phyloP scores from a whole-genome alignment of 2,329 filamentous ascomycete genomes.

The Calonectria ilicicola region DNA sequence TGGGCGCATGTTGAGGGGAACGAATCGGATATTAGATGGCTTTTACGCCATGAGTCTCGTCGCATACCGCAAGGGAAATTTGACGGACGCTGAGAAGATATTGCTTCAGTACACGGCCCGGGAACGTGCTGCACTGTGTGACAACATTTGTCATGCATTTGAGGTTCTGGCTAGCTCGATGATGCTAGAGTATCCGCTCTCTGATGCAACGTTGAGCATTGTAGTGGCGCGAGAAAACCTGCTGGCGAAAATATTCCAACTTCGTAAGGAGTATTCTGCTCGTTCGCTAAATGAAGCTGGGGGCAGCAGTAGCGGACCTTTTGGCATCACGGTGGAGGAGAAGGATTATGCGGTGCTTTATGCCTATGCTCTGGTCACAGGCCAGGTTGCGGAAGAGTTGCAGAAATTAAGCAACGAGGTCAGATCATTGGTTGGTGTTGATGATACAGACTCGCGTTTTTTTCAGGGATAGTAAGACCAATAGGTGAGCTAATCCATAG shows the following conservation, averaged over 20 bases:
- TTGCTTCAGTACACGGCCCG: constrained; percentile 82
- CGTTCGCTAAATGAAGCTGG: constrained; percentile 44
- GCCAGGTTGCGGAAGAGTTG: constrained; percentile 74
- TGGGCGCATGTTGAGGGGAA: constrained; percentile 80
- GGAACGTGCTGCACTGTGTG: constrained; percentile 84
- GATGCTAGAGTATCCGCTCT: constrained; percentile 93
- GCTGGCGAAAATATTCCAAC: constrained; percentile 88
- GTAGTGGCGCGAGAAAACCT: constrained; percentile 84
- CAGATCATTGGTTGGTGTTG: constrained; percentile 35
- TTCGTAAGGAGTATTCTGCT: constrained; percentile 72
- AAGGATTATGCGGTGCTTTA: constrained; percentile 92
- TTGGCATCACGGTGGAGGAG: constrained; percentile 65
- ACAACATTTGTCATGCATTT: constrained; percentile 89
- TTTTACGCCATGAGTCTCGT: constrained; percentile 97
- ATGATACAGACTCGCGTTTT: constrained; percentile 36
- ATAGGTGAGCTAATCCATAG: not conserved
- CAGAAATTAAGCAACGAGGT: constrained; percentile 67
- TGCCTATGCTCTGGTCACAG: constrained; percentile 82
- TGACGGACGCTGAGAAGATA: constrained; percentile 83
- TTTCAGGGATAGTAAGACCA: constrained; percentile 13
- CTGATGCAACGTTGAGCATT: constrained; percentile 87
- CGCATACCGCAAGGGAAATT: constrained; percentile 81
- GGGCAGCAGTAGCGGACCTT: constrained; percentile 29
- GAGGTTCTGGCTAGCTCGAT: constrained; percentile 90
- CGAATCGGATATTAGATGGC: constrained; percentile 86